These are phyloP conservation scores for Aspergillus baeticus DNA, from an alignment of 495 filamentous ascomycete genomes.

Conservation along the genomic window DNA sequence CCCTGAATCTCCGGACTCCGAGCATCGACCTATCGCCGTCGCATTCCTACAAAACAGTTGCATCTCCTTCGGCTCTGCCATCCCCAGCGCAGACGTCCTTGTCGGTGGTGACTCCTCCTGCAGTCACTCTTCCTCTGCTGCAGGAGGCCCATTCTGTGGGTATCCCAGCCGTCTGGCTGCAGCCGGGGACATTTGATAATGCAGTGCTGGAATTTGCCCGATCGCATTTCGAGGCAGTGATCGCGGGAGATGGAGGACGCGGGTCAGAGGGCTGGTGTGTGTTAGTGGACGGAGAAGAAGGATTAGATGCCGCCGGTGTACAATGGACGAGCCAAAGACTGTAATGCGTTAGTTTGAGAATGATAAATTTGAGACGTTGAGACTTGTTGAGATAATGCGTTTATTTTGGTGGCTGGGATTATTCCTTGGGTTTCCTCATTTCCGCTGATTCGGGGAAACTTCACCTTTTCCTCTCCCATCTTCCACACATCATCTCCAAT, in stretches of 20 bases:
- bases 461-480: slow-evolving; percentile 5
- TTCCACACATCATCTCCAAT: neutral
- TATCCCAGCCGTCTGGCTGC: slow-evolving; percentile 81
- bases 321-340: slow-evolving; percentile 44
- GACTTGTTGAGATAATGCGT: neutral
- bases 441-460: slow-evolving; percentile 4
- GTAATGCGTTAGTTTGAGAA: slow-evolving; percentile 18
- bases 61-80: slow-evolving; percentile 61
- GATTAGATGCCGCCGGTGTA: slow-evolving; percentile 59
- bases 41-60: slow-evolving; percentile 57
- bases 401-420: slow-evolving; percentile 10
- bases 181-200: slow-evolving; percentile 84
- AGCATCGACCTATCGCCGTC: slow-evolving; percentile 55
- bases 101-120: slow-evolving; percentile 83
- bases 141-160: slow-evolving; percentile 78
- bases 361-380: neutral
- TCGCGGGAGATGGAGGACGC: slow-evolving; percentile 66
- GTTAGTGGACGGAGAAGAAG: slow-evolving; percentile 80
- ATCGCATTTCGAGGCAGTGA: slow-evolving; percentile 63
- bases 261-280: slow-evolving; percentile 88
- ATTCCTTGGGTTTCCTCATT: slow-evolving; percentile 2
- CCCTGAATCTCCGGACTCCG: slow-evolving; percentile 73
- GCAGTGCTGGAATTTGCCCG: slow-evolving; percentile 66
- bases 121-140: slow-evolving; percentile 66
- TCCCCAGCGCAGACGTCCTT: slow-evolving; percentile 67